Evolutionary conservation across 1,284 basidiomycete genomes (phyloP), one percentile per base, ranked within the genome.

Genomic region (Tremellales sp.): DNA sequence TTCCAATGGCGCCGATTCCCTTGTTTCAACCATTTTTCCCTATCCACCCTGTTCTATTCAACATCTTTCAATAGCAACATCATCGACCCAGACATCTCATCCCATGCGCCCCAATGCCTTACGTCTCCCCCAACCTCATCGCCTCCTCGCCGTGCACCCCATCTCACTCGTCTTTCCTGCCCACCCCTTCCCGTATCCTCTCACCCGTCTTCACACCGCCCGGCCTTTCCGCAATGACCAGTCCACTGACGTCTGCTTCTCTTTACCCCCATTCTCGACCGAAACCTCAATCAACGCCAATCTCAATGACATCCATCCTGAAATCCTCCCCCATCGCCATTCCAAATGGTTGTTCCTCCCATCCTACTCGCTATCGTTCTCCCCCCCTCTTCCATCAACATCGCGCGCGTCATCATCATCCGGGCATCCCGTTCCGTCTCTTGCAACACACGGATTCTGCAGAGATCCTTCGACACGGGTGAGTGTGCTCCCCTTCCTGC

Each of bases 391-490:
- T 16, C 35, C 22, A 14, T 16, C 8, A 36, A 36, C 34, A 36
- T 31, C 10, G 16, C 22, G 34, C 34, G 22, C 22, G 6, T 8
- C 27, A 12, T 39, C 37, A 26, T 10, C 37, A 39, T 25, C 37
- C 8, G 10, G 21, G 37, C n/a, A 25, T 18, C 28, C 9, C 18
- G 16, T 44, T 40, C 53, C 33, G 48, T 43, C 50, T 57, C 18
- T 33, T 33, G 21, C 22, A 40, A 29, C 44, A 47, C 43, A 13
- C 29, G 48, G 42, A 48, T 26, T 58, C 51, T 43, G 58, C 57
- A 88, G 88, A 88, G 75, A 84, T 93, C 64, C 86, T 92, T 52
- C 81, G 89, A 39, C 72, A 73, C 63, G 72, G n/a, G n/a, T n/a
- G n/a, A n/a, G n/a, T n/a, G n/a, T n/a, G n/a, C n/a, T n/a, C n/a